Percentiles rank a stretch among this genome's conserved stretches.
phyloP scores from a whole-genome alignment of 225 moss, liverwort and hornwort species.

The Sphagnum contortum region DNA sequence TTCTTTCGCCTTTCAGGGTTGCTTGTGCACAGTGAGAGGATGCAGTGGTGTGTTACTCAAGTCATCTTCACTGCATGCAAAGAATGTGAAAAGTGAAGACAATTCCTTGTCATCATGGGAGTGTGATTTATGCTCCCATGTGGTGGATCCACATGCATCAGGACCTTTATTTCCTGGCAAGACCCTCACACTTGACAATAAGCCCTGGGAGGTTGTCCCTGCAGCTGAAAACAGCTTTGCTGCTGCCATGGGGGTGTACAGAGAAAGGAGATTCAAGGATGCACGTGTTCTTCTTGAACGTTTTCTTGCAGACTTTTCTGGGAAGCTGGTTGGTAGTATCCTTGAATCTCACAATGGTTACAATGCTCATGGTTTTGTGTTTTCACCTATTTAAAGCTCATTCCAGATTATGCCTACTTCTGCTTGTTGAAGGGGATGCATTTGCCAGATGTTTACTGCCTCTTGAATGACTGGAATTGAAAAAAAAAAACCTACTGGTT shows the following conservation, averaged over 20 bases:
- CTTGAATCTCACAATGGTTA: not conserved
- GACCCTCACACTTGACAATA: slow-evolving; percentile 20
- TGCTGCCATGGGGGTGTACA: slow-evolving; percentile 55
- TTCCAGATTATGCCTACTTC: no score
- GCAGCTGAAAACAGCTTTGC: slow-evolving; percentile 56
- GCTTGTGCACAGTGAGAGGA: slow-evolving; percentile 50
- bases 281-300: slow-evolving; percentile 52
- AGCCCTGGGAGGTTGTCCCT: slow-evolving; percentile 54
- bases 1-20: slow-evolving; percentile 12
- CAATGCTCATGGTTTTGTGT: not conserved
- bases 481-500: no score
- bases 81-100: slow-evolving; percentile 10
- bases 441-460: no score
- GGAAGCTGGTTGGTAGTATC: slow-evolving; percentile 47
- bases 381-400: no score
- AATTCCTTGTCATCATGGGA: slow-evolving; percentile 39
- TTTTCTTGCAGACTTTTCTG: slow-evolving; percentile 46
- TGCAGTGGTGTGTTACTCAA: slow-evolving; percentile 66
- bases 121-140: slow-evolving; percentile 61
- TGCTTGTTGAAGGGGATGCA: no score
- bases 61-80: slow-evolving; percentile 38
- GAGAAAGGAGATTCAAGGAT: slow-evolving; percentile 68
- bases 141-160: slow-evolving; percentile 17
- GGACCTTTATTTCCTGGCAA: slow-evolving; percentile 5
- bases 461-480: no score